Percentiles rank a stretch among this genome's conserved stretches.
These are phyloP conservation scores for Shiraia bambusicola DNA, from an alignment of 2,329 filamentous ascomycete species.

Conservation along the genomic window DNA sequence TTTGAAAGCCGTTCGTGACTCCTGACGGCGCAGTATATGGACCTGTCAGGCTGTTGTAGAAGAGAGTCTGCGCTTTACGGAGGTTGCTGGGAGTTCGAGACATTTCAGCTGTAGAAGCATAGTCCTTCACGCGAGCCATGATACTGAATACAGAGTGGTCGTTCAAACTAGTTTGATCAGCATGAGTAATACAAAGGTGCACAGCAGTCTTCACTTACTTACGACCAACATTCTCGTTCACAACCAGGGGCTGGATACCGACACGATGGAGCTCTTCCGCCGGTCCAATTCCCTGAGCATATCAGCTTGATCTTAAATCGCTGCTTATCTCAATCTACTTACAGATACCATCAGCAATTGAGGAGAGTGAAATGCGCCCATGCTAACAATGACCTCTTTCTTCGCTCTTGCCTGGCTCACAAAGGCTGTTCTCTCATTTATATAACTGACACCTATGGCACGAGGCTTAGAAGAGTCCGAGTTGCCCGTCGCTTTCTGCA, in stretches of 20 bases:
- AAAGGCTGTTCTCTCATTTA: slow-evolving; percentile 26
- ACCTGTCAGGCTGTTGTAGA: slow-evolving; percentile 30
- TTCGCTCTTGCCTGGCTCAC: slow-evolving; percentile 30
- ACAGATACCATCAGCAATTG: slow-evolving; percentile 43
- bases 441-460: slow-evolving; percentile 31
- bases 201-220: slow-evolving; percentile 7
- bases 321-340: slow-evolving; percentile 30
- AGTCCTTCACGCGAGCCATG: slow-evolving; percentile 26
- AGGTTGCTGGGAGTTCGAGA: slow-evolving; percentile 24
- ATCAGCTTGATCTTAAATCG: not conserved
- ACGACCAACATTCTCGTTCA: slow-evolving; percentile 38
- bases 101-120: slow-evolving; percentile 27
- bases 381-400: slow-evolving; percentile 33
- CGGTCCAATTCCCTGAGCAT: slow-evolving; percentile 38
- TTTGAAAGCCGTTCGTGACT: slow-evolving; percentile 36
- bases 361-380: slow-evolving; percentile 41
- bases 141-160: slow-evolving; percentile 31
- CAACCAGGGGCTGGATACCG: slow-evolving; percentile 22
- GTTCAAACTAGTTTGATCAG: slow-evolving; percentile 6
- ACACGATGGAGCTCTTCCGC: slow-evolving; percentile 20
- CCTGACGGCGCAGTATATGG: slow-evolving; percentile 36
- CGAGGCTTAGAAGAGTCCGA: slow-evolving; percentile 7
- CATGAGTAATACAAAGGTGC: not conserved
- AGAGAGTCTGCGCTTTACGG: slow-evolving; percentile 27
- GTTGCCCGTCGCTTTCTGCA: slow-evolving; percentile 10